A percentile compares a stretch with the other conserved stretches of the same genome.
These are phyloP conservation scores for Dendrothele bispora DNA, from an alignment of 768 basidiomycete genomes.

Conservation along the genomic window DNA sequence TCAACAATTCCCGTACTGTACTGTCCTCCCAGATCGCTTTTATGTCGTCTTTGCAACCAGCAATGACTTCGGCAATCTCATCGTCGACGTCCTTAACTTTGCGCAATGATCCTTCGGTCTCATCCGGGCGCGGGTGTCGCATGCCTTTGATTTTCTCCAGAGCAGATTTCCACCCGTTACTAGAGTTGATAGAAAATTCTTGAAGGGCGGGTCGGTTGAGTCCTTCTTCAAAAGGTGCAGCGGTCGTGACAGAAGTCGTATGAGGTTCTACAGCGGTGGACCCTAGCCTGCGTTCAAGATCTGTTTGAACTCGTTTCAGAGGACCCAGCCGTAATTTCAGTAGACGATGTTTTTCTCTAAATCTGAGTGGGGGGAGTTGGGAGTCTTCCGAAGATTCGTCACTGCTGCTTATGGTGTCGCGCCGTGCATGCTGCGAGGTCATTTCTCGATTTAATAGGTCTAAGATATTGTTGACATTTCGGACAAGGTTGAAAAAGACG, in stretches of 20 bases:
- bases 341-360: conserved; percentile 62
- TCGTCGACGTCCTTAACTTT: conserved; percentile 47
- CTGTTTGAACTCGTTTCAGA: conserved; percentile 54
- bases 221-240: conserved; percentile 38
- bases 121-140: conserved; percentile 27
- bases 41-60: conserved; percentile 65
- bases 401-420: conserved; percentile 20
- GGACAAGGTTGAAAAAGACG: conserved; percentile 77
- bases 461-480: conserved; percentile 66
- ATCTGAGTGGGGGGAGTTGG: conserved; percentile 33
- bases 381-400: conserved; percentile 40
- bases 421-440: conserved; percentile 29
- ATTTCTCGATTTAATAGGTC: conserved; percentile 59
- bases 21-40: conserved; percentile 68
- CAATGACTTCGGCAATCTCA: conserved; percentile 57
- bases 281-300: conserved; percentile 62
- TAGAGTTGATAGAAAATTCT: conserved; percentile 63
- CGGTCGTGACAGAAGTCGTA: conserved; percentile 36
- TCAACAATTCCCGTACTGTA: conserved; percentile 60
- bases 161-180: conserved; percentile 66
- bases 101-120: conserved; percentile 10
- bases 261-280: conserved; percentile 54
- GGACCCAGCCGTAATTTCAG: conserved; percentile 60
- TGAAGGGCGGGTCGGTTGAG: conserved; percentile 28
- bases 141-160: conserved; percentile 52